Evolutionary conservation across 768 basidiomycete genomes (phyloP).

Genomic region (Paxillus involutus): DNA sequence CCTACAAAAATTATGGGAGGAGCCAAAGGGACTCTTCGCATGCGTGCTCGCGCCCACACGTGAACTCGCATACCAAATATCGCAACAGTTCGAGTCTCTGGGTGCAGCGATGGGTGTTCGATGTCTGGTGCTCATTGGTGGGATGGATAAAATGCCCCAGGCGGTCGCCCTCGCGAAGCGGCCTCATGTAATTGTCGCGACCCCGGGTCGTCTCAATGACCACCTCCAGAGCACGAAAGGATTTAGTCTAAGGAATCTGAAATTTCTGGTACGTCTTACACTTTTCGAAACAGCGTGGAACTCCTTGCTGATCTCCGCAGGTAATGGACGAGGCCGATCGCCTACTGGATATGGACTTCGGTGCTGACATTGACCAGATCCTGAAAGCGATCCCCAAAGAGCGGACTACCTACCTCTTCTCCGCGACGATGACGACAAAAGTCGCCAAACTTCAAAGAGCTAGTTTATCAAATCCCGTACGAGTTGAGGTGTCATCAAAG

Average conservation of each 20-base stretch:
- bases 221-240: slow-evolving; percentile 98
- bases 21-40: slow-evolving; percentile 90
- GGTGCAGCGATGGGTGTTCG: slow-evolving; percentile 93
- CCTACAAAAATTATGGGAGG: slow-evolving; percentile 93
- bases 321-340: slow-evolving; percentile 98
- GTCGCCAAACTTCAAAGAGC: slow-evolving; percentile 95
- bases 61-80: slow-evolving; percentile 96
- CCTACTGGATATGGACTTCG: slow-evolving; percentile 94
- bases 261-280: slow-evolving; percentile 71
- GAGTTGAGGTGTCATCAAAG: slow-evolving; percentile 93
- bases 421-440: slow-evolving; percentile 99
- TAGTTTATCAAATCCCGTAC: slow-evolving; percentile 89
- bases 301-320: slow-evolving; percentile 38
- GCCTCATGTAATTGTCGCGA: slow-evolving; percentile 94
- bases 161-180: slow-evolving; percentile 89
- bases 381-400: slow-evolving; percentile 94
- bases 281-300: background rate
- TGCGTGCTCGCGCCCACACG: slow-evolving; percentile 96
- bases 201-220: slow-evolving; percentile 89
- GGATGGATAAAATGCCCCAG: slow-evolving; percentile 89
- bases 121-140: slow-evolving; percentile 91
- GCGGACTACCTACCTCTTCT: slow-evolving; percentile 93
- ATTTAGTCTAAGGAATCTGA: slow-evolving; percentile 80
- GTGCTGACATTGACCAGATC: slow-evolving; percentile 93
- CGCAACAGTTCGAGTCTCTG: slow-evolving; percentile 92